Base-by-base conservation (phyloP, 306 rosid genomes). In the Canavalia gladiata region DNA sequence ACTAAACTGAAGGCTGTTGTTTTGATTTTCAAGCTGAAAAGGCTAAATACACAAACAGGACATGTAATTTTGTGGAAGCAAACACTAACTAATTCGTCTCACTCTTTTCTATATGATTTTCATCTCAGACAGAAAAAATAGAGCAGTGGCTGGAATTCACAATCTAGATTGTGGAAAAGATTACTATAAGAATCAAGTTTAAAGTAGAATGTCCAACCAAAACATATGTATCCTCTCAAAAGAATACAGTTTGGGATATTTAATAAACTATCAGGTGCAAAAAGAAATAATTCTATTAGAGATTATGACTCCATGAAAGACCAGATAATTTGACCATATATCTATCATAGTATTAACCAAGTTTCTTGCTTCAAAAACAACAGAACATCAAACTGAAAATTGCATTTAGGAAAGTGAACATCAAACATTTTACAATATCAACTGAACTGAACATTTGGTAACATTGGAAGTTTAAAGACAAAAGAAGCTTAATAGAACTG, bases 51-150 rank as follows among this genome's bases (percentile, higher is more conserved):
- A 67, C 35, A 43, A 67, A 43, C 35, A 42, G 37, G 50, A 43
- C 43, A 8, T 18, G 13, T n/a, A 64, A 64, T 35, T 37, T 35
- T 13, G 31, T 13, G 7, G 71, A 18, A 39, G 51, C 31, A 41
- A 65, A 65, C 37, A 39, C 37, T 54, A 25, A 42, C 72, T 18
- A 42, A 6, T n/a, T 43, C n/a, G 13, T 7, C 6, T 41, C 70
- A 31, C 11, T 65, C n/a, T 65, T 12, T 39, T 65, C 54, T 67
- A 67, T 4, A 67, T 7, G 70, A 67, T 67, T 42, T 42, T 67
- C 72, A 67, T 43, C 51, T 67, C 72, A 25, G 8, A 42, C 54
- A 25, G 8, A 9, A 66, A 66, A 68, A 25, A 8, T 39, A 66
- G 50, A 41, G 13, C 72, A 68, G 9, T 28, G 39, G 54, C 74